Percentiles rank a stretch among this genome's conserved stretches.
These are phyloP conservation scores for Plasmodium malariae DNA, from an alignment of 169 alveolate genomes.

Conservation along the genomic window DNA sequence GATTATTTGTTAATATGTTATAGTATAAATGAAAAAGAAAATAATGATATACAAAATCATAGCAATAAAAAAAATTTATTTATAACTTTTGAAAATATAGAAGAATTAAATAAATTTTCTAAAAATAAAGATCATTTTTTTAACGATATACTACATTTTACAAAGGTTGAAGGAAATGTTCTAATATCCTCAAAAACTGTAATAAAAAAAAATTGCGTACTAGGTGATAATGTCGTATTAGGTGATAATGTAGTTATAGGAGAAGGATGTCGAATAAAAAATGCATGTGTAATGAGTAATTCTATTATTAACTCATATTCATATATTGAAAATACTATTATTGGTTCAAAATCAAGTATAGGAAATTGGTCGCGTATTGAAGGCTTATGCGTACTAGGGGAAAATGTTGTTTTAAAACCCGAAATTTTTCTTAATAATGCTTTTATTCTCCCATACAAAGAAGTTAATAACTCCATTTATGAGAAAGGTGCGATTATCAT, in stretches of 20 bases:
- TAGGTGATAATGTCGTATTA: slow-evolving; percentile 94
- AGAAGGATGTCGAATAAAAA: slow-evolving; percentile 93
- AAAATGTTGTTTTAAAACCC: slow-evolving; percentile 92
- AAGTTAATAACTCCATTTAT: slow-evolving; percentile 74
- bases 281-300: slow-evolving; percentile 90
- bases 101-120: slow-evolving; percentile 42
- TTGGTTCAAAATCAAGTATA: slow-evolving; percentile 94
- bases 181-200: slow-evolving; percentile 84
- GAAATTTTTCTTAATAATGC: slow-evolving; percentile 92
- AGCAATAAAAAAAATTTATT: slow-evolving; percentile 33
- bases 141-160: slow-evolving; percentile 5
- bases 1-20: slow-evolving; percentile 46
- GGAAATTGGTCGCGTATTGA: slow-evolving; percentile 97
- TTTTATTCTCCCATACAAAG: slow-evolving; percentile 93
- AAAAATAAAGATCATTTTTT: slow-evolving; percentile 21
- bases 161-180: slow-evolving; percentile 81
- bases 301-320: slow-evolving; percentile 86
- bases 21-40: slow-evolving; percentile 10
- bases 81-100: slow-evolving; percentile 64
- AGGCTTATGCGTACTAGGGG: slow-evolving; percentile 95
- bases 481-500: slow-evolving; percentile 79
- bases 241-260: slow-evolving; percentile 94
- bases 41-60: slow-evolving; percentile 5
- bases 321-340: slow-evolving; percentile 90
- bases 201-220: slow-evolving; percentile 89